Base-by-base conservation (phyloP, 495 filamentous ascomycete species). In the Daldinia grandis region DNA sequence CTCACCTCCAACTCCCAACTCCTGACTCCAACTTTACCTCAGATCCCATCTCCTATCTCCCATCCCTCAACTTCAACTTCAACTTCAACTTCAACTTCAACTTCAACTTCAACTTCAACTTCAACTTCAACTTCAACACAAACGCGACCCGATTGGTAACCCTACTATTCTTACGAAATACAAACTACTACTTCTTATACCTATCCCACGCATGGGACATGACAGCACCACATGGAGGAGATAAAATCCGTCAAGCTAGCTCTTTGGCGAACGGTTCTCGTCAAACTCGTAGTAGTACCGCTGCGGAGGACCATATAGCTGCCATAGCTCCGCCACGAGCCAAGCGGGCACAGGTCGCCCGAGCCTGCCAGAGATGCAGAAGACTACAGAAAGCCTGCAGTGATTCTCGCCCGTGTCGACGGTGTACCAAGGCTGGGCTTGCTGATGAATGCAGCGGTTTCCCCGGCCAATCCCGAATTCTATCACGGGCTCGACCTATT, bases 351-450 rank as follows among this genome's bases (percentile, higher is more conserved):
- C 76, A 78, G 33, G 77, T 79, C 2, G 71, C 77, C 31, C 73
- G 70, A 25, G 77, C 77, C 3, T 79, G 77, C 31, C 66, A 72
- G 3, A 62, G 77, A 44, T 79, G 77, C 55, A 76, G 66, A 40
- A 68, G 65, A 17, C 68, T 76, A 9, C 77, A 76, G 25, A 76
- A 76, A 27, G 74, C 72, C 0, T 79, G 77, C 58, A 78, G 76
- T 61, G 74, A 78, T 19, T 72, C 67, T 10, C 31, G 77, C 40
- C 77, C 77, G 17, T 79, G 77, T 57, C 62, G 62, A 56, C 62
- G 77, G 27, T 79, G 77, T 47, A 42, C 53, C 17, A 70, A 54
- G 4, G 74, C 74, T 15, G 76, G 74, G 5, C 62, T 79, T 12
- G 74, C 62, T 4, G 67, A 72, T 6, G 68, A 74, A 14, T 79